These are phyloP conservation scores for Cladosporium austrohemisphaericum DNA, from an alignment of 2,329 filamentous ascomycete genomes.

Conservation along the genomic window DNA sequence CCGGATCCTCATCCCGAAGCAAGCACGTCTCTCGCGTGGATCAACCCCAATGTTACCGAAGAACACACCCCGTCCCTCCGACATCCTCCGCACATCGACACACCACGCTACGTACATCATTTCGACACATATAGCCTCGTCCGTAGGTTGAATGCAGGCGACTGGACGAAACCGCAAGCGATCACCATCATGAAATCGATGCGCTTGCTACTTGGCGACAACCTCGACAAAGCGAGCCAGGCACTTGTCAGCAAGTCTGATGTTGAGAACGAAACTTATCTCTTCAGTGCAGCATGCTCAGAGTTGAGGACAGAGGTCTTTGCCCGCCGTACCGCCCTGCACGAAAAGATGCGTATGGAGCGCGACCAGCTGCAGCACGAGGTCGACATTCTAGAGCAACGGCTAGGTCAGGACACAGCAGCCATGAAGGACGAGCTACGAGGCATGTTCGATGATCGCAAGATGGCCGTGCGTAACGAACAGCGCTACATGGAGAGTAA, in stretches of 20 bases:
- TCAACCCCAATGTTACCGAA: conserved; percentile 24
- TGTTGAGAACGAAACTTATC: conserved; percentile 88
- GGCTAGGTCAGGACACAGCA: conserved; percentile 75
- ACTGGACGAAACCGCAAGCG: conserved; percentile 71
- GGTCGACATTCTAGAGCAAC: conserved; percentile 85
- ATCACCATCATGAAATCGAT: conserved; percentile 91
- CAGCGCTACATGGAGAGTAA: conserved; percentile 79
- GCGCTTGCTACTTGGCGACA: conserved; percentile 68
- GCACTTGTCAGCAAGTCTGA: conserved; percentile 85
- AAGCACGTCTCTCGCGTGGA: conserved; percentile 24
- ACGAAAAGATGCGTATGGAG: conserved; percentile 78
- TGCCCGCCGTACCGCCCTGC: conserved; percentile 69
- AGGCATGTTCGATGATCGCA: conserved; percentile 92
- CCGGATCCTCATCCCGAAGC: conserved; percentile 25
- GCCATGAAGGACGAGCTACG: conserved; percentile 87
- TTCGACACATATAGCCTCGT: conserved; percentile 94
- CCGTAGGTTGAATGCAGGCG: conserved; percentile 66
- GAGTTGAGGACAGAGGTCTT: conserved; percentile 85
- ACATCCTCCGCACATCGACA: conserved; percentile 54
- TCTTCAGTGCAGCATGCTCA: conserved; percentile 90
- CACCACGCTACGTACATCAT: conserved; percentile 84
- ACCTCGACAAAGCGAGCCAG: conserved; percentile 75
- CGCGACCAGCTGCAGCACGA: conserved; percentile 87
- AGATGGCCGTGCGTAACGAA: conserved; percentile 85
- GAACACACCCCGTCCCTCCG: conserved; percentile 51